Evolutionary conservation across 2,329 filamentous ascomycete genomes (phyloP).

Genomic region (Aspergillus felis): DNA sequence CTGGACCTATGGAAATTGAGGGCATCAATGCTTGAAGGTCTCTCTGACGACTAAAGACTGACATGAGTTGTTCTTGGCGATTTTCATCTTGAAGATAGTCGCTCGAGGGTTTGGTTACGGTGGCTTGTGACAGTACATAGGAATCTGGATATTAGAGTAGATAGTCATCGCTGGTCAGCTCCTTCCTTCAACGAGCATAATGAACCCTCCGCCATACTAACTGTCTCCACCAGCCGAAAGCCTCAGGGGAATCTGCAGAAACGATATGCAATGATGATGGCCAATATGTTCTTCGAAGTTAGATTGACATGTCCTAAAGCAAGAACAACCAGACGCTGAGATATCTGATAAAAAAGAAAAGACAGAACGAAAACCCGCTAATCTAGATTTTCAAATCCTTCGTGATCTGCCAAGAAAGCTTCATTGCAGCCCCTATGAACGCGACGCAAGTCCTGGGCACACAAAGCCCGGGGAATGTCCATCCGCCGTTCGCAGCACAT

Average conservation of each 20-base stretch:
- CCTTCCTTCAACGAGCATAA: background rate
- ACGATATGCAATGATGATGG: background rate
- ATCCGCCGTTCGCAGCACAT: background rate
- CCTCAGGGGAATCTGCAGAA: background rate
- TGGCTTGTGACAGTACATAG: background rate
- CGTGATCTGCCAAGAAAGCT: background rate
- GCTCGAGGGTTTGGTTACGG: background rate
- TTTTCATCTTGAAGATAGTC: background rate
- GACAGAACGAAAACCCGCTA: background rate
- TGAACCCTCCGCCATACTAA: background rate
- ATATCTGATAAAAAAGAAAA: background rate
- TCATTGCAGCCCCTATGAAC: background rate
- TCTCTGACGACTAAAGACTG: background rate
- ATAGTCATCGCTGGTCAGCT: background rate
- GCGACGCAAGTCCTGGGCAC: background rate
- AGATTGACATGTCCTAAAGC: background rate
- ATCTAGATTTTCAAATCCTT: background rate
- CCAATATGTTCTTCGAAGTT: background rate
- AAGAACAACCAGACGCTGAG: background rate
- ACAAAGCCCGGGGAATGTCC: background rate
- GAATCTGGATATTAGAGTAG: background rate
- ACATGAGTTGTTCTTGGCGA: background rate
- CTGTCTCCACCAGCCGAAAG: background rate
- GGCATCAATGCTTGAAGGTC: constrained; percentile 13
- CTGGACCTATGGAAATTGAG: constrained; percentile 31